Conservation (phyloP, 108 stramenopile genomes). For the Discostella stelligeroides region DNA sequence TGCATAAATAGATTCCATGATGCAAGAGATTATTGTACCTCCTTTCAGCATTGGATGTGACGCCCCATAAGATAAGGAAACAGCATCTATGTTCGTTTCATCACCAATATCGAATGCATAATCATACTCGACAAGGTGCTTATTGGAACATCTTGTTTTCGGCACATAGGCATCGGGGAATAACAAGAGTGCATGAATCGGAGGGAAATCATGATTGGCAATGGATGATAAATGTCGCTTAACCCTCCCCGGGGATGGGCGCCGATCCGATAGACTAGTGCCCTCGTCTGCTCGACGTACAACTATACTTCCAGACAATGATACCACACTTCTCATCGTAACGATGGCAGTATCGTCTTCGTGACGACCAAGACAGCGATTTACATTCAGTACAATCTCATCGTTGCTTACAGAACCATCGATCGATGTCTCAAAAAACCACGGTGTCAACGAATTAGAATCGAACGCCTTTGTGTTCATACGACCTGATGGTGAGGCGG, state of each 20-base stretch:
- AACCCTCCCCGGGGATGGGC: constrained; percentile 6
- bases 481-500: constrained; percentile 16
- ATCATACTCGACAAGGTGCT: constrained; percentile 75
- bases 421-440: constrained; percentile 71
- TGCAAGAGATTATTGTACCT: constrained; percentile 79
- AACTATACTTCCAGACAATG: constrained; percentile 70
- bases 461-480: constrained; percentile 54
- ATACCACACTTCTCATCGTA: constrained; percentile 52
- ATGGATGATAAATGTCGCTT: constrained; percentile 46
- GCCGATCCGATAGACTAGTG: constrained; percentile 28
- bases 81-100: constrained; percentile 75
- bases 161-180: constrained; percentile 68
- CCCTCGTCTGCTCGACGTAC: constrained; percentile 64
- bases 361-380: constrained; percentile 58
- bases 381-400: constrained; percentile 65
- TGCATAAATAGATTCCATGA: constrained; percentile 83
- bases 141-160: constrained; percentile 29
- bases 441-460: constrained; percentile 80
- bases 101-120: constrained; percentile 81
- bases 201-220: constrained; percentile 51
- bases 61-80: constrained; percentile 80
- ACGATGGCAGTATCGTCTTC: constrained; percentile 42
- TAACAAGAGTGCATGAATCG: constrained; percentile 74
- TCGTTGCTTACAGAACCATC: constrained; percentile 66
- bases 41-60: constrained; percentile 88